Base-by-base conservation (phyloP, 148 eudicot genomes). In the Silene uniflora region DNA sequence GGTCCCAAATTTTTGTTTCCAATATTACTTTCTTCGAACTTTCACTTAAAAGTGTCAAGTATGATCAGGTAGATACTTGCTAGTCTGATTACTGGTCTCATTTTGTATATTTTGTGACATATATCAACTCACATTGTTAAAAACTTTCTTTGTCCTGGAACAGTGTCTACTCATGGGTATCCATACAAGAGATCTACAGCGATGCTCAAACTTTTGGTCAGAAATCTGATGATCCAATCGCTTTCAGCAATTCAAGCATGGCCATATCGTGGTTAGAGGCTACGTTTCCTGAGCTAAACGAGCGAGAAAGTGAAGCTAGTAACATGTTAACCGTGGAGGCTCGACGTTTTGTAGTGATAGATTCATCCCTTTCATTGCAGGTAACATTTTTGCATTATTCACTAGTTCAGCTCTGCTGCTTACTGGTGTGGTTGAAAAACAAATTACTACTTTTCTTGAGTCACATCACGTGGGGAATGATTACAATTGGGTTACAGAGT, bases 221-320 rank as follows among this genome's bases (percentile, higher is more conserved):
- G 78, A 87, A 89, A 83, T 89, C 98, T 74, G 46, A 80, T 62
- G 85, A 85, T 84, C 80, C 93, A 60, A 75, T 73, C 61, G 91
- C 97, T 73, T 77, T 89, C 73, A 89, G 77, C 62, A 90, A 90
- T 84, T 88, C 96, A 49, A 86, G 69, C 65, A 74, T 86, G 81
- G 98, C 97, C 62, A 89, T 95, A 76, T 86, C 92, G 76, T 95
- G 98, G 98, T 83, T 95, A 81, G 98, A 92, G 84, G 88, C 93
- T n/a, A 88, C 96, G 76, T 95, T 95, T 83, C 93, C 97, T 12
- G 96, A 89, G 73, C 81, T 95, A 73, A 79, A 71, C 73, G 84
- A 72, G 66, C 85, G 84, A 76, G 82, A 81, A 77, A 83, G 73
- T 69, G 89, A 86, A 84, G 81, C 78, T 49, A 90, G 82, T 82